Base-by-base conservation (phyloP, 2,329 filamentous ascomycete genomes). In the Arthrobotrys sinensis region DNA sequence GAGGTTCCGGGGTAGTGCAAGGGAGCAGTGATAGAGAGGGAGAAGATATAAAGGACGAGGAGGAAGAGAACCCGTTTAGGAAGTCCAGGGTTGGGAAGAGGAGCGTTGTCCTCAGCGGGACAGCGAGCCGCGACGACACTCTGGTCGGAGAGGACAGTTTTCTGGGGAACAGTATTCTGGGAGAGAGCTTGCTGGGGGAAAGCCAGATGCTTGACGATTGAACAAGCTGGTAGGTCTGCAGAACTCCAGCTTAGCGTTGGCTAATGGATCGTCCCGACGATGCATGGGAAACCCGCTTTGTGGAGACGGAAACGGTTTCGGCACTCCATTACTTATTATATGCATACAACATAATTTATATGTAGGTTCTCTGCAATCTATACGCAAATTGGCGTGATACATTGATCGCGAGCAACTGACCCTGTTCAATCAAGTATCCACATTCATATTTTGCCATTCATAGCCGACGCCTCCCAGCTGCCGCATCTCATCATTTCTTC, bases 1-100 rank as follows among this genome's bases (percentile, higher is more conserved):
- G 75, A 11, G 75, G 75, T 3, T 28, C 36, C 3, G 75, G 75
- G 6, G 43, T 67, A 21, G n/a, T 64, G 2, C 50, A 67, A 11
- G 67, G 75, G 5, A 68, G 75, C 28, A 78, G 75, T 28, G 75
- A 78, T 45, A 65, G 28, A 32, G 75, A 78, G 21, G 65, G 65
- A 11, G 75, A 72, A 1, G 12, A 28, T 24, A 46, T 69, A n/a
- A 67, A 77, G 3, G 66, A 67, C 4, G 12, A 19, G 16, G 65
- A 67, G 14, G 75, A 78, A 10, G 75, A 78, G 14, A 72, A 78
- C 50, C 67, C 67, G 10, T 78, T 78, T 32, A 67, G 55, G 16
- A 78, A 55, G 45, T 40, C 21, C 12, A 48, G 12, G 34, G 36
- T 64, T 19, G 69, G 67, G 50, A 65, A 36, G 12, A 50, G 16